These are phyloP conservation scores for Colletotrichum eremochloae DNA, from an alignment of 2,329 filamentous ascomycete species.

Conservation along the genomic window DNA sequence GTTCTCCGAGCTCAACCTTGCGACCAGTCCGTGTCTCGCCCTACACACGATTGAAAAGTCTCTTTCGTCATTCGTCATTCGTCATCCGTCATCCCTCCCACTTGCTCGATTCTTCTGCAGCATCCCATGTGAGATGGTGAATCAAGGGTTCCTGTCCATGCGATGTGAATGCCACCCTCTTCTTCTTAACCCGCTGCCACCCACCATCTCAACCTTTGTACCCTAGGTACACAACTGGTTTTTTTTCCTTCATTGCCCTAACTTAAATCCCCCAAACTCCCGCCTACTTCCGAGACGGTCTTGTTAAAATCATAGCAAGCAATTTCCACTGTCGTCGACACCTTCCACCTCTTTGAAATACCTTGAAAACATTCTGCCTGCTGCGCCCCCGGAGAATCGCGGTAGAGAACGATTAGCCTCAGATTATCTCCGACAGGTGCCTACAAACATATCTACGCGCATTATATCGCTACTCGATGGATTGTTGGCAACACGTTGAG, in stretches of 20 bases:
- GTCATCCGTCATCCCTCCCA: slow-evolving; percentile 22
- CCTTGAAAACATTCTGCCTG: background rate
- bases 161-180: slow-evolving; percentile 31
- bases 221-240: slow-evolving; percentile 33
- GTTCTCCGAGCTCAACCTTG: slow-evolving; percentile 24
- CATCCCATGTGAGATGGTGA: slow-evolving; percentile 30
- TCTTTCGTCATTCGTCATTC: slow-evolving; percentile 40
- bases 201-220: slow-evolving; percentile 16
- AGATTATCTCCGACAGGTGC: background rate
- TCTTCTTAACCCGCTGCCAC: slow-evolving; percentile 28
- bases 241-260: slow-evolving; percentile 33
- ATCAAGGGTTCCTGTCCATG: slow-evolving; percentile 17
- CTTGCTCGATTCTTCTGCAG: slow-evolving; percentile 4
- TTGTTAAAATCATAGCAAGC: background rate
- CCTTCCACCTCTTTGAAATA: background rate
- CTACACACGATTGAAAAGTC: slow-evolving; percentile 38
- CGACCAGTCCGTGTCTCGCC: slow-evolving; percentile 32
- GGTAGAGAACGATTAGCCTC: background rate
- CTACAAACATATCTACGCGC: background rate
- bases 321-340: background rate
- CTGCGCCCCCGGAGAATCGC: background rate
- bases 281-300: slow-evolving; percentile 26
- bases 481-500: slow-evolving; percentile 9
- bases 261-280: slow-evolving; percentile 32
- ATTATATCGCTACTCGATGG: slow-evolving; percentile 12